Conservation (phyloP, 805 yeast species). For the Saitoella complicata region DNA sequence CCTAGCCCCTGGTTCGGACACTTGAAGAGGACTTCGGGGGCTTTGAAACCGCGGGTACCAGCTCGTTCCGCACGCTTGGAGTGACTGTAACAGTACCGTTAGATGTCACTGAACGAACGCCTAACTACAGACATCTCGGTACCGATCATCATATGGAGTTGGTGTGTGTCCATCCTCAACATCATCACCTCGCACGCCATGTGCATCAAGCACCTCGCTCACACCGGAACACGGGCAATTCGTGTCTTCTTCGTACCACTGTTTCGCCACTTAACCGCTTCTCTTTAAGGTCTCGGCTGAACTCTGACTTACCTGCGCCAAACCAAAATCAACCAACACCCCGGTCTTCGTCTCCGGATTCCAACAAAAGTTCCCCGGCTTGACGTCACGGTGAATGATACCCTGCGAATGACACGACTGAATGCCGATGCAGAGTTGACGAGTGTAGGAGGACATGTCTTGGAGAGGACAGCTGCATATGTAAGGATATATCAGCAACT, state of each 20-base stretch:
- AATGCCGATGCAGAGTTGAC: not conserved
- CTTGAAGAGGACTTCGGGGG: slow-evolving; percentile 1
- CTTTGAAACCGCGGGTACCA: slow-evolving; percentile 1
- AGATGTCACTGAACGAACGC: not conserved
- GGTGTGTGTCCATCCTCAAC: too few species aligned
- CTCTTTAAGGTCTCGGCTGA: not conserved
- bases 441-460: not conserved
- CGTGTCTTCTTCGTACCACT: not conserved
- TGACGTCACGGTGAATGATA: slow-evolving; percentile 1
- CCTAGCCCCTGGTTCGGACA: not conserved
- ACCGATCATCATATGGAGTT: too few species aligned
- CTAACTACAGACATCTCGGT: too few species aligned
- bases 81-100: not conserved
- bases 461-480: not conserved
- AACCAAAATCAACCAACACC: slow-evolving; percentile 1
- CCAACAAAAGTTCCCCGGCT: slow-evolving; percentile 1
- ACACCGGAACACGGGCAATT: not conserved
- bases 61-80: slow-evolving; percentile 2
- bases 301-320: not conserved
- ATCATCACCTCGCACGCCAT: too few species aligned
- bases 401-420: not conserved
- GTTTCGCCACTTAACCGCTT: not conserved
- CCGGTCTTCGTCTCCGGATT: slow-evolving; percentile 1
- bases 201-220: not conserved
- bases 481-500: too few species aligned